Percentiles rank a stretch among this genome's conserved stretches.
Conservation (phyloP, 2,329 filamentous ascomycete species). For the Alternaria angustiovoidea region DNA sequence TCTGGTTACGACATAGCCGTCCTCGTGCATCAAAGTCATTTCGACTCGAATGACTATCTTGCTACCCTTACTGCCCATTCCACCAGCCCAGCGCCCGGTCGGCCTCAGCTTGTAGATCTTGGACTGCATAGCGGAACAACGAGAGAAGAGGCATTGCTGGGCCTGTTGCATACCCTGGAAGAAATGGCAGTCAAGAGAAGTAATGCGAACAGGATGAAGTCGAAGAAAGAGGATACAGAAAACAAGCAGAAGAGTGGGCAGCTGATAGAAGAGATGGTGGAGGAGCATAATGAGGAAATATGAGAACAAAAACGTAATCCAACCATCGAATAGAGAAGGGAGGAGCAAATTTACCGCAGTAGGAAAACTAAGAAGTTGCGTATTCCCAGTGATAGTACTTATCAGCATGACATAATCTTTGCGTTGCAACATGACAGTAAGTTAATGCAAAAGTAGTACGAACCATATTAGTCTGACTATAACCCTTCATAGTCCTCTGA, state of each 20-base stretch:
- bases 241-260: neutral
- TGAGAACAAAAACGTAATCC: neutral
- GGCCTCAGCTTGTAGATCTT: neutral
- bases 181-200: neutral
- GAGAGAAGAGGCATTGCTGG: neutral
- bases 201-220: neutral
- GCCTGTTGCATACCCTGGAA: neutral
- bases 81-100: neutral
- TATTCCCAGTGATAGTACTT: neutral
- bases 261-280: neutral
- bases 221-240: accelerated
- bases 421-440: neutral
- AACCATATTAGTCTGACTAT: neutral
- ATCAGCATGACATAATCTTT: neutral
- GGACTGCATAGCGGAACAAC: neutral
- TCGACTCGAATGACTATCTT: neutral
- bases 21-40: neutral
- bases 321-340: neutral
- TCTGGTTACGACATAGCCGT: neutral
- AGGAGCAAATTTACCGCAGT: neutral
- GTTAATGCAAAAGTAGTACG: neutral
- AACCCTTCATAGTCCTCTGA: neutral
- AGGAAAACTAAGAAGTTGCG: neutral
- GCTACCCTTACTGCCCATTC: neutral
- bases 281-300: neutral